Percentiles rank a stretch among this genome's conserved stretches.
These are phyloP conservation scores for Zygosaccharomyces pseudorouxii DNA, from an alignment of 805 yeast species.

Conservation along the genomic window DNA sequence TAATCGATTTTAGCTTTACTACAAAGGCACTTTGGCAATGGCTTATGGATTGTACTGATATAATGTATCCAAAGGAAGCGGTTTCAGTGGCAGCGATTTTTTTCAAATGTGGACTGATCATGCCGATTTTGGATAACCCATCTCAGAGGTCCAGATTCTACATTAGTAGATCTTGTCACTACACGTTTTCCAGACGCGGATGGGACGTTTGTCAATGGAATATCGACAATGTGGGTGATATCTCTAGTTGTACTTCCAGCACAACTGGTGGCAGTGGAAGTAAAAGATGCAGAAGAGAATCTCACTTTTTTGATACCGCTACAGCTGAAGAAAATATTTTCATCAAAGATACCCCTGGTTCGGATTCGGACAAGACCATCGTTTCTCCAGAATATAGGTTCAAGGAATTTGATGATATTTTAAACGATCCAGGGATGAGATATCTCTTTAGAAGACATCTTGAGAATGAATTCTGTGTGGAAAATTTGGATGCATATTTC, in stretches of 20 bases:
- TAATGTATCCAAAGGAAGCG: slow-evolving; percentile 50
- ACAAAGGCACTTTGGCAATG: slow-evolving; percentile 83
- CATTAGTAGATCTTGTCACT: slow-evolving; percentile 39
- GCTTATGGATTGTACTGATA: slow-evolving; percentile 85
- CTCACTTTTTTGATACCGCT: not conserved
- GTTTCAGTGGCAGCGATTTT: slow-evolving; percentile 49
- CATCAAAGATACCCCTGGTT: not conserved
- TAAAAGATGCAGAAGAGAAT: slow-evolving; percentile 1
- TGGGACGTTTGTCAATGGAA: slow-evolving; percentile 35
- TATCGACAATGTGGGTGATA: not conserved
- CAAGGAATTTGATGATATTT: slow-evolving; percentile 37
- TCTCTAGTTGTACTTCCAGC: not conserved
- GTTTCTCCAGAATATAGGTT: slow-evolving; percentile 1
- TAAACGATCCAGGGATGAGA: slow-evolving; percentile 72
- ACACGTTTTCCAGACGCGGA: slow-evolving; percentile 43
- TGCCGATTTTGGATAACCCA: slow-evolving; percentile 40
- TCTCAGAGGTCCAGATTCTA: slow-evolving; percentile 33
- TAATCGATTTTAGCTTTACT: slow-evolving; percentile 49
- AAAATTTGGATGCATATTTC: slow-evolving; percentile 67
- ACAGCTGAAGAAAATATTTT: not conserved
- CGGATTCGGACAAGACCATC: slow-evolving; percentile 4
- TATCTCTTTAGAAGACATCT: slow-evolving; percentile 64
- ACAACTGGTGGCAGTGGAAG: not conserved
- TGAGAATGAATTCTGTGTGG: slow-evolving; percentile 60
- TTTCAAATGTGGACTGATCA: slow-evolving; percentile 43